Conservation (phyloP, 768 basidiomycete genomes). For the Hirschioporus abietinus region DNA sequence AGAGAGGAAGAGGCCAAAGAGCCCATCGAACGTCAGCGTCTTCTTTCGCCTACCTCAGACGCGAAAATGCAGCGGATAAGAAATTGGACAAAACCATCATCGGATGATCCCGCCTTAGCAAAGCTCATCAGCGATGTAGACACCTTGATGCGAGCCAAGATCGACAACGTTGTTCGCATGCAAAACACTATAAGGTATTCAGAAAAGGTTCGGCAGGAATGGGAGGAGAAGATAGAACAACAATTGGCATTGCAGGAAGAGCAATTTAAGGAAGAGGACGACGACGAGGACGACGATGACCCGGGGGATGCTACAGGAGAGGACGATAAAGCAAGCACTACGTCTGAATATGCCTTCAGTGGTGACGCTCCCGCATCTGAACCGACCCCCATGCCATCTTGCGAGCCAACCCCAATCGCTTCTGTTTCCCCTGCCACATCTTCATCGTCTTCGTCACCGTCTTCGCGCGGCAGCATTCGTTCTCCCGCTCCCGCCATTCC, state of each 20-base stretch:
- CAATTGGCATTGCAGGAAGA: slow-evolving; percentile 53
- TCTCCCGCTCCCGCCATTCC: slow-evolving; percentile 26
- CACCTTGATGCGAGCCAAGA: slow-evolving; percentile 86
- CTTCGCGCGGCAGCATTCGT: slow-evolving; percentile 13
- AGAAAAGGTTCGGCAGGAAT: slow-evolving; percentile 95
- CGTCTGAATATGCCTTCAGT: slow-evolving; percentile 57
- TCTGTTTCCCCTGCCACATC: slow-evolving; percentile 38
- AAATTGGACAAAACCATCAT: slow-evolving; percentile 80
- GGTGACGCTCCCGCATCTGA: slow-evolving; percentile 33
- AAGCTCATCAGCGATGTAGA: slow-evolving; percentile 86
- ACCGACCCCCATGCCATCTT: slow-evolving; percentile 65
- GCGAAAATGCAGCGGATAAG: slow-evolving; percentile 78
- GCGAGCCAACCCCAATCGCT: slow-evolving; percentile 37
- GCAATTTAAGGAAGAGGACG: slow-evolving; percentile 42
- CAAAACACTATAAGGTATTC: slow-evolving; percentile 96
- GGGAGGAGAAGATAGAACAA: slow-evolving; percentile 84
- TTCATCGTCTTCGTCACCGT: slow-evolving; percentile 22
- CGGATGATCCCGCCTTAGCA: slow-evolving; percentile 78
- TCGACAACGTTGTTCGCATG: slow-evolving; percentile 92
- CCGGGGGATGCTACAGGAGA: slow-evolving; percentile 26
- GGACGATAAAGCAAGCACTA: slow-evolving; percentile 57
- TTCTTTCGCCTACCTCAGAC: slow-evolving; percentile 88
- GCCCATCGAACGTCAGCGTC: slow-evolving; percentile 86
- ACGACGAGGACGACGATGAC: slow-evolving; percentile 31
- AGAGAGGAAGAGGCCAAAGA: slow-evolving; percentile 90